phyloP scores from a whole-genome alignment of 768 basidiomycete species.

The Galerina sulciceps region DNA sequence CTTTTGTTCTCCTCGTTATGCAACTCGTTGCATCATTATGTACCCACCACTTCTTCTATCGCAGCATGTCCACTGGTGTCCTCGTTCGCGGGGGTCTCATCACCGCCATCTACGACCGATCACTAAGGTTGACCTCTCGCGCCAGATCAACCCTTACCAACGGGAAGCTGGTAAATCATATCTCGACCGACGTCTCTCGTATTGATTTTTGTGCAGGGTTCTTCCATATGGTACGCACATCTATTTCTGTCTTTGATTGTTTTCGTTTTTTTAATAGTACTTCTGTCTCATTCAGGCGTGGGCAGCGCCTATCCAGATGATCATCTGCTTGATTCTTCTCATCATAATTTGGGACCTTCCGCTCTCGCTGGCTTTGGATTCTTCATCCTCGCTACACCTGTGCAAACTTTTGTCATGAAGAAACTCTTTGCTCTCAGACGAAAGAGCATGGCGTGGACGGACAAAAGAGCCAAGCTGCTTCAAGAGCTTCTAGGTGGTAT shows the following conservation, averaged over 20 bases:
- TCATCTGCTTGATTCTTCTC: conserved; percentile 76
- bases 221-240: neutral
- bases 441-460: conserved; percentile 87
- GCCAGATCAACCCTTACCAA: conserved; percentile 80
- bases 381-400: conserved; percentile 72
- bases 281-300: conserved; percentile 47
- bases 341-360: conserved; percentile 73
- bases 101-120: conserved; percentile 81
- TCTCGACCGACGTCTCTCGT: conserved; percentile 76
- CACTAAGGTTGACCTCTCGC: conserved; percentile 74
- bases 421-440: conserved; percentile 67
- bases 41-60: conserved; percentile 83
- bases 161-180: conserved; percentile 92
- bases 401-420: conserved; percentile 78
- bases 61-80: conserved; percentile 72
- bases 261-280: neutral
- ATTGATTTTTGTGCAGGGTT: conserved; percentile 67
- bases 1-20: conserved; percentile 68
- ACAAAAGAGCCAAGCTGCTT: conserved; percentile 85
- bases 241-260: too few species aligned
- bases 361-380: conserved; percentile 58
- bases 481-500: conserved; percentile 91
- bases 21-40: conserved; percentile 69
- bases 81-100: conserved; percentile 87
- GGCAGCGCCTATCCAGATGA: conserved; percentile 77